Conservation (phyloP, 2,329 filamentous ascomycete species). For the Rosellinia necatrix region DNA sequence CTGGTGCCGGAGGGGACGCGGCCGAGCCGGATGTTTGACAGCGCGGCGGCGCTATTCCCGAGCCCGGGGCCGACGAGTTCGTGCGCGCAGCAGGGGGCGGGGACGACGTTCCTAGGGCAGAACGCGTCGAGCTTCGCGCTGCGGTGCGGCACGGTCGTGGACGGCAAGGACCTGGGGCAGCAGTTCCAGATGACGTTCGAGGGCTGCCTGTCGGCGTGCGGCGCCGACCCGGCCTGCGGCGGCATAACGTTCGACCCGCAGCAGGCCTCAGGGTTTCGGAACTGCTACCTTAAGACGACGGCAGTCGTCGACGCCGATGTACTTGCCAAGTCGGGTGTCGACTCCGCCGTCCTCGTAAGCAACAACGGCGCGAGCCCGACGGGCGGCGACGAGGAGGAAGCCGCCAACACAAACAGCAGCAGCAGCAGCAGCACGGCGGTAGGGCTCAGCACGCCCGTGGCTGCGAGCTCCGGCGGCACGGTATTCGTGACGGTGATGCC, state of each 20-base stretch:
- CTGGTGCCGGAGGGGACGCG: conserved; percentile 18
- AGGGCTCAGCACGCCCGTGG: background rate
- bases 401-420: too few relatives aligned
- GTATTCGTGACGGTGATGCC: conserved; percentile 5
- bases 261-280: conserved; percentile 26
- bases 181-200: conserved; percentile 28
- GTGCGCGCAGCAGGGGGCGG: conserved; percentile 22
- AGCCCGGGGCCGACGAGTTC: conserved; percentile 20
- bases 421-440: background rate
- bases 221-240: conserved; percentile 30
- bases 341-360: conserved; percentile 33
- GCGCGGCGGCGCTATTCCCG: conserved; percentile 21
- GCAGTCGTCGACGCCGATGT: conserved; percentile 19
- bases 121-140: conserved; percentile 19
- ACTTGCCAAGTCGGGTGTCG: conserved; percentile 30
- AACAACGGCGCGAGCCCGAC: background rate
- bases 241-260: conserved; percentile 40
- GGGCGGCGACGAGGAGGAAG: too few relatives aligned
- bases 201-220: conserved; percentile 25
- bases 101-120: conserved; percentile 15
- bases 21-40: conserved; percentile 19
- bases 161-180: conserved; percentile 26
- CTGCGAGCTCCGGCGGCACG: background rate
- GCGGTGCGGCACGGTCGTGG: conserved; percentile 19
- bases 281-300: conserved; percentile 35